These are phyloP conservation scores for Candida boleticola DNA, from an alignment of 805 yeast genomes.

Conservation along the genomic window DNA sequence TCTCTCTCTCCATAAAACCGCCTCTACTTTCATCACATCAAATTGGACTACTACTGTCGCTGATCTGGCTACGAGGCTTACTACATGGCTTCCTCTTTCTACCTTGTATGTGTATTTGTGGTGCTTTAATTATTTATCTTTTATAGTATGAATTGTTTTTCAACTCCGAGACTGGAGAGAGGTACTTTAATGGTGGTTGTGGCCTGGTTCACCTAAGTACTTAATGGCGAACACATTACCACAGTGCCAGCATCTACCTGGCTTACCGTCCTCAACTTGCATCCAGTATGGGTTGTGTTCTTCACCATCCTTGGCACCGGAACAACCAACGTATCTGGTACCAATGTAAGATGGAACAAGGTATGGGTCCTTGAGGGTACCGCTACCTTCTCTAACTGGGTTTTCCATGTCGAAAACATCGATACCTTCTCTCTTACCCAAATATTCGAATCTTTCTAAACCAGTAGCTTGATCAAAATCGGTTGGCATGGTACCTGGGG, in stretches of 20 bases:
- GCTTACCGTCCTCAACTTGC: constrained; percentile 77
- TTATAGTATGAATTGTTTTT: too few species aligned
- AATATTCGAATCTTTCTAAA: constrained; percentile 91
- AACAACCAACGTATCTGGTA: constrained; percentile 94
- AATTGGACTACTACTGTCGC: too few species aligned
- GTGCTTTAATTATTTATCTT: too few species aligned
- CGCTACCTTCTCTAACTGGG: constrained; percentile 81
- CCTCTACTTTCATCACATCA: too few species aligned
- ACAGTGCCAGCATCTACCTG: constrained; percentile 98
- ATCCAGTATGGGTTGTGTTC: constrained; percentile 92
- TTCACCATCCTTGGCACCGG: constrained; percentile 86
- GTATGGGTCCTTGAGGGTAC: constrained; percentile 89
- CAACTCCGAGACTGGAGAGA: too few species aligned
- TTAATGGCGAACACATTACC: constrained; percentile 91
- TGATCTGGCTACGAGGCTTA: too few species aligned
- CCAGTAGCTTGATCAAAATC: constrained; percentile 98
- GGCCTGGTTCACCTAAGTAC: constrained; percentile 78
- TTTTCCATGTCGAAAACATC: constrained; percentile 90
- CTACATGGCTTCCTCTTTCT: too few species aligned
- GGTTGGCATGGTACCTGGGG: constrained; percentile 81
- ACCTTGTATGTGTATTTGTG: too few species aligned
- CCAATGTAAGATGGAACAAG: constrained; percentile 87
- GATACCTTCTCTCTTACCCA: constrained; percentile 93
- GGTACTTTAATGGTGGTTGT: constrained; percentile 46
- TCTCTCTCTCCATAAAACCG: too few species aligned